A percentile compares a stretch with the other conserved stretches of the same genome.
phyloP scores from a whole-genome alignment of 257 asterid species.

The Asclepias syriaca region DNA sequence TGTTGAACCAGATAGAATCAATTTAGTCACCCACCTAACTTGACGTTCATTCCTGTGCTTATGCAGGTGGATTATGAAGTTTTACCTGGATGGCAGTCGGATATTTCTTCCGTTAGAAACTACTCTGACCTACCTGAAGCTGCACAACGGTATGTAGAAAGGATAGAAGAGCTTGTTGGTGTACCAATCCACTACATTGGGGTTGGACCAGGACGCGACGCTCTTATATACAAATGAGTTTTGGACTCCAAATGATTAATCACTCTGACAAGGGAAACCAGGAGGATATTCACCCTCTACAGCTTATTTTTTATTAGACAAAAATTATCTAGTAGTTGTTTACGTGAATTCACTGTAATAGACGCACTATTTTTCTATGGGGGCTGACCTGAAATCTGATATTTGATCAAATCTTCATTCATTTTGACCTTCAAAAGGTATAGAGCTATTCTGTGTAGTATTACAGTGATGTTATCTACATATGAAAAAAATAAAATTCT shows the following conservation, averaged over 20 bases:
- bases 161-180: conserved; percentile 89
- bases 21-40: background rate
- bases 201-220: conserved; percentile 92
- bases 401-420: background rate
- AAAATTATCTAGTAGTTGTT: conserved; percentile 4
- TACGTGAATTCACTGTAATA: conserved; percentile 3
- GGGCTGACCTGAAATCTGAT: background rate
- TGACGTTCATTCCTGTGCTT: conserved; percentile 3
- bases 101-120: conserved; percentile 70
- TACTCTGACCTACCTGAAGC: conserved; percentile 85
- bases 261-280: conserved; percentile 8
- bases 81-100: conserved; percentile 82
- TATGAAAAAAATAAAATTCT: too few species aligned
- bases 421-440: background rate
- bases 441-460: background rate
- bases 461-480: background rate
- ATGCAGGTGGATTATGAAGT: conserved; percentile 81
- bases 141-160: conserved; percentile 70
- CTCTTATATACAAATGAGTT: conserved; percentile 79
- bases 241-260: background rate
- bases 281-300: conserved; percentile 15
- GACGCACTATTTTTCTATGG: background rate
- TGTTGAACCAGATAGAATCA: background rate
- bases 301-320: conserved; percentile 8
- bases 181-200: conserved; percentile 91